Evolutionary conservation across 495 filamentous ascomycete genomes (phyloP).

Genomic region (Chaetomium cochliodes): DNA sequence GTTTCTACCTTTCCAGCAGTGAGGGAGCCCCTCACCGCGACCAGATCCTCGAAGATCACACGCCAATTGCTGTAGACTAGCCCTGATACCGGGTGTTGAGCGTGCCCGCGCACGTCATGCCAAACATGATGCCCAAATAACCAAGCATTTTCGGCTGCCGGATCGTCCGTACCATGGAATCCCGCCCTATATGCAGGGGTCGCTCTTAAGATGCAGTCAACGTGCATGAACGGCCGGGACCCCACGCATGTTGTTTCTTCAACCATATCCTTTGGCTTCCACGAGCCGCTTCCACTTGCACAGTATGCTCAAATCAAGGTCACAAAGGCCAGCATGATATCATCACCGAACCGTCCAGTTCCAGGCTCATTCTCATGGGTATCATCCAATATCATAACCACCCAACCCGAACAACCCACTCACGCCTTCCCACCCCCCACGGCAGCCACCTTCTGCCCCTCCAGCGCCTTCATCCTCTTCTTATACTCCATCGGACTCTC

Average conservation of each 20-base stretch:
- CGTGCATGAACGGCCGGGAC: neutral
- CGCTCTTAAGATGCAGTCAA: neutral
- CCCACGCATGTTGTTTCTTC: neutral
- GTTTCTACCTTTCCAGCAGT: no score
- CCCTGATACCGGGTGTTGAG: slow-evolving; percentile 4
- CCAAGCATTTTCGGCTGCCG: neutral
- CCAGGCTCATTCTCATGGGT: slow-evolving; percentile 4
- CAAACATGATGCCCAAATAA: neutral
- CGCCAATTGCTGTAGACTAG: neutral
- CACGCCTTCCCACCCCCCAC: slow-evolving; percentile 18
- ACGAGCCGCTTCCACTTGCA: neutral
- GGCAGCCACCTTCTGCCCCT: slow-evolving; percentile 23
- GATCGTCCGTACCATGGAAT: neutral
- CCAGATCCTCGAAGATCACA: slow-evolving; percentile 6
- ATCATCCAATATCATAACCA: slow-evolving; percentile 11
- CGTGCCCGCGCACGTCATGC: neutral
- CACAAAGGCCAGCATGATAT: neutral
- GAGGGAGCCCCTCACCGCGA: no score
- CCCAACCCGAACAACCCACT: slow-evolving; percentile 12
- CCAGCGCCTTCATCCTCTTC: slow-evolving; percentile 54
- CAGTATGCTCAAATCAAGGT: neutral
- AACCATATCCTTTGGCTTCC: no score
- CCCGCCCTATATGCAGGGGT: slow-evolving; percentile 6
- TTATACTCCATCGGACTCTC: slow-evolving; percentile 91
- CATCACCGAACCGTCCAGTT: no score